phyloP scores from a whole-genome alignment of 2,329 filamentous ascomycete species.

The Blastomyces gilchristii region DNA sequence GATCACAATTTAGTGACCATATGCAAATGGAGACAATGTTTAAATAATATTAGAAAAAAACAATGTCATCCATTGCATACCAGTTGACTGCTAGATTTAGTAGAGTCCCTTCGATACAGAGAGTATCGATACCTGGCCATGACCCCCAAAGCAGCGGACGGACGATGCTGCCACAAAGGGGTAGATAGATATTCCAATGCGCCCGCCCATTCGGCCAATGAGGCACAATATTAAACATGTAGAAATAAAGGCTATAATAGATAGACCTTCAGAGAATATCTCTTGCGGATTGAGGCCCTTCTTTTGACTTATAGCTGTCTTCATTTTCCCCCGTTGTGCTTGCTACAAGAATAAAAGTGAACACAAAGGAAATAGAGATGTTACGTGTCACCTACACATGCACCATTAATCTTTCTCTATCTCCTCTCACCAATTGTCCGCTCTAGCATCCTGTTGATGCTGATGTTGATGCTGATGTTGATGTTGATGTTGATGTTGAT shows the following conservation, averaged over 20 bases:
- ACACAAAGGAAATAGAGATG: neutral
- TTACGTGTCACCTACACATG: neutral
- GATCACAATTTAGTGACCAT: neutral
- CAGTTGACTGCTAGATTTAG: neutral
- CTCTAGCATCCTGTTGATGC: neutral
- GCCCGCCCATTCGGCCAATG: too few species aligned
- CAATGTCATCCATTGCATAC: neutral
- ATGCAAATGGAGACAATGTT: neutral
- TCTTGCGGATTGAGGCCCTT: neutral
- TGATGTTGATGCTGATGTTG: neutral
- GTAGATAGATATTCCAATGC: neutral
- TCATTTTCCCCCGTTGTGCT: neutral
- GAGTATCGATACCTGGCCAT: neutral
- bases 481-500: neutral
- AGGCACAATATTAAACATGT: neutral
- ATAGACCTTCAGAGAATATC: too few species aligned
- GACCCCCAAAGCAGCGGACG: neutral
- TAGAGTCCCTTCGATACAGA: neutral
- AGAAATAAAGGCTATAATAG: neutral
- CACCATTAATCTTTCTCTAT: neutral
- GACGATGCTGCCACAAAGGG: too few species aligned
- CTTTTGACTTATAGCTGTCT: neutral
- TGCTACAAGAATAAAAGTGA: neutral
- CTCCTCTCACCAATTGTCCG: neutral
- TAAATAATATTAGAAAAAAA: neutral